Base-by-base conservation (phyloP, 805 yeast genomes). In the Wickerhamiella kazuoi region DNA sequence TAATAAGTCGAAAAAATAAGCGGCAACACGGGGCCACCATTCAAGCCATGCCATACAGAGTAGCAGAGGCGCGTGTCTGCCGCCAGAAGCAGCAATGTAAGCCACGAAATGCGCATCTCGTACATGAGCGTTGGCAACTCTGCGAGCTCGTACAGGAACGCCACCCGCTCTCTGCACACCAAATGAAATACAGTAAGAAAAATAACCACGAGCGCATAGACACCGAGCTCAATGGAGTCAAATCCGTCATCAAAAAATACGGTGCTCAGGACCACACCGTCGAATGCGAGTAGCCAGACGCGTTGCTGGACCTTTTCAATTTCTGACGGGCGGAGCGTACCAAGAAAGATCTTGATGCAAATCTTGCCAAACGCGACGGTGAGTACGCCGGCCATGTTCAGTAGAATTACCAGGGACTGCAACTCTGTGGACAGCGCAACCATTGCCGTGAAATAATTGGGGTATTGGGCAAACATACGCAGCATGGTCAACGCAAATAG, bases 311-410 rank as follows among this genome's bases (percentile, higher is more conserved):
- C 65, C 51, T 79, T 86, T 48, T 86, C 93, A 39, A 68, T 57
- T 54, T 87, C 98, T 26, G 79, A 66, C 14, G 74, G 58, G 41
- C 94, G 64, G 38, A 87, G 60, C 41, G 73, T 74, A 0, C 94
- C 94, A 61, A 84, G 83, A 29, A 82, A 49, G 0, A 74, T 1
- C 21, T 56, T 45, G 36, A 75, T 78, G 0, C 75, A 45, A 7
- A 65, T 32, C 45, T 71, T 70, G 26, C 74, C 77, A 14, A 67
- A 14, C 3, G 57, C 26, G 13, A 41, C 21, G 9, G 47, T 21
- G 29, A 55, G 41, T 29, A 49, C 37, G 35, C 46, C 38, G 6
- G 48, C 49, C 42, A 53, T 41, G 40, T 57, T 56, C 36, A 46
- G 41, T 26, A 59, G 35, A 8, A 74, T 54, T 15, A 67, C 46